Evolutionary conservation across 1,139 yeast genomes (phyloP), one percentile per base, ranked within the genome.

Genomic region (Saccharomyces hybrid): DNA sequence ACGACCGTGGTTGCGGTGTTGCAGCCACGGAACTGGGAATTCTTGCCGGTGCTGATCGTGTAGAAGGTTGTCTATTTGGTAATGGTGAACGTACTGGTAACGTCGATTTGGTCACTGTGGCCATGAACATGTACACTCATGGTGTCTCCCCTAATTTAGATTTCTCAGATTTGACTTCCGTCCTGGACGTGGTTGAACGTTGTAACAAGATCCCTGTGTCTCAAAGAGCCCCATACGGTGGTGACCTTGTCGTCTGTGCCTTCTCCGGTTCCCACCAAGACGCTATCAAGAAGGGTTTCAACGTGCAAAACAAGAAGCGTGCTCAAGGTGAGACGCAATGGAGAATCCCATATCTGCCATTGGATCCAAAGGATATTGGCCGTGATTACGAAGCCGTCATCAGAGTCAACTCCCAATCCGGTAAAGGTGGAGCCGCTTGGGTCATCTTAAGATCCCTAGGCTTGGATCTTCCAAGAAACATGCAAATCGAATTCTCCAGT

Each of bases 391-490:
- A 93, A 75, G 98, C 98, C 48, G 95, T 93, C 61, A 93, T 93
- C 68, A 83, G 99, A 73, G 98, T 93, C 73, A 93, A 93, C 77
- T 90, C 97, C 9, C 98, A 93, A 77, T 86, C 96, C 29, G 99
- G 99, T 68, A 93, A 93, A 75, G 98, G 98, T 69, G 98, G 98
- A 70, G 96, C 98, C 29, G 96, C 98, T 31, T 93, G 98, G 97
- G 87, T 93, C 61, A 86, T 93, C 67, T 80, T 90, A 66, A 83
- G 95, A 68, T 81, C 87, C 60, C 78, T 91, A 69, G 97, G 91
- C 61, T 80, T 93, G 58, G 98, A 93, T 67, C 79, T 93, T 64
- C 99, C 99, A 59, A 84, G 98, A 72, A 86, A 84, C 54, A 77
- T 93, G 70, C 99, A 93, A 75, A 87, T 91, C 51, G 89, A 88